A percentile compares a stretch with the other conserved stretches of the same genome.
phyloP scores from a whole-genome alignment of 2,329 filamentous ascomycete species.

The Ceratocystiopsis minuta region DNA sequence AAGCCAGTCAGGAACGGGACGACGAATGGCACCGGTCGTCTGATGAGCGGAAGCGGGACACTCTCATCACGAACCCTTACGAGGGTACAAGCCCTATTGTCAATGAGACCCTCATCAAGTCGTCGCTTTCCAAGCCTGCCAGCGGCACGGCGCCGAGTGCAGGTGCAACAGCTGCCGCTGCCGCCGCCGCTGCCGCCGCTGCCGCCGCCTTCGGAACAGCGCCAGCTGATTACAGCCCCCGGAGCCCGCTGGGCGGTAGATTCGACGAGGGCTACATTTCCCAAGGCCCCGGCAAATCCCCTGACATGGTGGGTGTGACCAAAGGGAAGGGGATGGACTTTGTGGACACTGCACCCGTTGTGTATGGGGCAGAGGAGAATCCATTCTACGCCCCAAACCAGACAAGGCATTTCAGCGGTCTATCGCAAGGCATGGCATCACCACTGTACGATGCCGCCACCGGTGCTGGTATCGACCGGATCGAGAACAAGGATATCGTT shows the following conservation, averaged over 20 bases:
- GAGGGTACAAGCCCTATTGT: slow-evolving; percentile 45
- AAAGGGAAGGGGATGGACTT: slow-evolving; percentile 41
- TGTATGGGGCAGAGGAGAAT: slow-evolving; percentile 30
- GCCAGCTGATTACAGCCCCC: slow-evolving; percentile 25
- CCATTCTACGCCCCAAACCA: slow-evolving; percentile 46
- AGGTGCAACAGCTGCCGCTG: slow-evolving; percentile 20
- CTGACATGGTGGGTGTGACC: slow-evolving; percentile 25
- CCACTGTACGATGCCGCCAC: slow-evolving; percentile 83
- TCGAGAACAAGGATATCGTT: slow-evolving; percentile 92
- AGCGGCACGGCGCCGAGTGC: slow-evolving; percentile 4
- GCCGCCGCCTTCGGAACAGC: slow-evolving; percentile 10
- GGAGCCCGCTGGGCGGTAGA: slow-evolving; percentile 42
- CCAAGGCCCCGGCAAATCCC: slow-evolving; percentile 40
- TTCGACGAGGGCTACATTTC: slow-evolving; percentile 86
- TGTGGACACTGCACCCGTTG: slow-evolving; percentile 24
- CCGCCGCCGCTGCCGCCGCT: slow-evolving; percentile 4
- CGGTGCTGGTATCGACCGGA: slow-evolving; percentile 72
- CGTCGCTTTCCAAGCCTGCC: slow-evolving; percentile 10
- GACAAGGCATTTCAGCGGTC: slow-evolving; percentile 58
- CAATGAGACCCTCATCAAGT: slow-evolving; percentile 26
- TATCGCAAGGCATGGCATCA: slow-evolving; percentile 80
- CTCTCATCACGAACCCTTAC: slow-evolving; percentile 48
- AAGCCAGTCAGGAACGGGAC: slow-evolving; percentile 38
- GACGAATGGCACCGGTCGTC: slow-evolving; percentile 48
- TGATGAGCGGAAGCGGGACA: slow-evolving; percentile 46